Base-by-base conservation (phyloP, 176 grass and related monocot genomes). In the Bothriochloa decipiens region DNA sequence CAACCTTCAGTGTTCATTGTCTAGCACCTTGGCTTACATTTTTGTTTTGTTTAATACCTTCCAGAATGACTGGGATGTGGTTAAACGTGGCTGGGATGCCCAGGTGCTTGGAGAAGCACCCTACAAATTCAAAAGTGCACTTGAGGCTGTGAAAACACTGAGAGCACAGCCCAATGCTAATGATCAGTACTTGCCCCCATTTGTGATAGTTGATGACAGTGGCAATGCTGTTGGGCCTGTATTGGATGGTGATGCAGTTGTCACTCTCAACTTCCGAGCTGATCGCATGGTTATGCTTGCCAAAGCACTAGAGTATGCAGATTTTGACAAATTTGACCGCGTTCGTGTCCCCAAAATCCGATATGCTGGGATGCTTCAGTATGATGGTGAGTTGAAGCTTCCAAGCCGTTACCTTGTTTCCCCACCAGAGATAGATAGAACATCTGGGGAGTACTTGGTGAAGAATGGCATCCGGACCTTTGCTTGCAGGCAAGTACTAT, bases 361-460 rank as follows among this genome's bases (percentile, higher is more conserved):
- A 40, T 99, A 99, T 76, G 91, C 93, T 75, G 96, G 96, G 6
- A 99, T 99, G 96, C 92, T 99, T 79, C 96, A 99, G 3, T 99
- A 99, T 70, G 96, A 99, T 74, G 96, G 96, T 50, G 96, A 99
- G 79, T 81, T 99, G 67, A 89, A 89, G 75, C 93, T 99, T 62
- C 96, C 96, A 37, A 91, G 18, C 16, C 84, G 74, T 3, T 99
- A 92, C 79, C 92, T 99, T 89, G 96, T 99, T 75, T 81, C 89
- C 36, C 96, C 96, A 70, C 96, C 96, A 25, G 88, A 92, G 89
- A 99, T 99, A 66, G 96, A 92, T 43, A 92, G 96, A 79, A 99
- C 96, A 82, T 99, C 96, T 53, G 96, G 96, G 70, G 96, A 99
- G 87, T 99, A 99, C 92, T 94, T 99, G 86, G 96, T 94, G 16